Evolutionary conservation across 495 filamentous ascomycete species (phyloP).

Genomic region (Penicillium parvum): DNA sequence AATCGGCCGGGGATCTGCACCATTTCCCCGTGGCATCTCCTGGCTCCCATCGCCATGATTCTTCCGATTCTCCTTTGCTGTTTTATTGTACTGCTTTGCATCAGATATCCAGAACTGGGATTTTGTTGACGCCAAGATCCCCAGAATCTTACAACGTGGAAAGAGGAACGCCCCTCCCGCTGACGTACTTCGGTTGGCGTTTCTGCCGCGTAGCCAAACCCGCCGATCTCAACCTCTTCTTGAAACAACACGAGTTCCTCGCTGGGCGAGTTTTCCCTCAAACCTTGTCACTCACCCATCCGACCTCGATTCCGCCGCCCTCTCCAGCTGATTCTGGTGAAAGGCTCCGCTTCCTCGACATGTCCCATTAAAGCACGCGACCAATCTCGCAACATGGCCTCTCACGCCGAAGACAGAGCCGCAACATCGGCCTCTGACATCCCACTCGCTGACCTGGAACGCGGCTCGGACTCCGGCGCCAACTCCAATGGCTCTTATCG

Average conservation of each 20-base stretch:
- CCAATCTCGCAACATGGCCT: conserved; percentile 11
- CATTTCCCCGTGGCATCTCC: background rate
- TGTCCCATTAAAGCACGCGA: background rate
- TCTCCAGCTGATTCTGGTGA: background rate
- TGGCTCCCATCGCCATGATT: too few species aligned
- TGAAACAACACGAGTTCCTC: background rate
- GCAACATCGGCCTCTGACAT: conserved; percentile 27
- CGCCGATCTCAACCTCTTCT: background rate
- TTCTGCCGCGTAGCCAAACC: conserved; percentile 2
- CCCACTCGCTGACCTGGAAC: conserved; percentile 33
- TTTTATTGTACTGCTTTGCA: too few species aligned
- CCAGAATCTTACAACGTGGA: background rate
- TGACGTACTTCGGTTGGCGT: conserved; percentile 7
- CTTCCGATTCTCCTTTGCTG: background rate
- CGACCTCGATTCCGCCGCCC: background rate
- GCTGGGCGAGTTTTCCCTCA: background rate
- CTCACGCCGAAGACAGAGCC: conserved; percentile 7
- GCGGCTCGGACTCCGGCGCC: conserved; percentile 4
- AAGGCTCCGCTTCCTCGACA: background rate
- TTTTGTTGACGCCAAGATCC: background rate
- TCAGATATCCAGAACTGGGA: too few species aligned
- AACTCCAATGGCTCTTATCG: conserved; percentile 9
- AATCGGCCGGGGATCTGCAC: background rate
- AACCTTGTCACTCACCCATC: too few species aligned
- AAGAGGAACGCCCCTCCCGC: conserved; percentile 1